Evolutionary conservation across 805 yeast genomes (phyloP).

Genomic region (Starmerella cellae): DNA sequence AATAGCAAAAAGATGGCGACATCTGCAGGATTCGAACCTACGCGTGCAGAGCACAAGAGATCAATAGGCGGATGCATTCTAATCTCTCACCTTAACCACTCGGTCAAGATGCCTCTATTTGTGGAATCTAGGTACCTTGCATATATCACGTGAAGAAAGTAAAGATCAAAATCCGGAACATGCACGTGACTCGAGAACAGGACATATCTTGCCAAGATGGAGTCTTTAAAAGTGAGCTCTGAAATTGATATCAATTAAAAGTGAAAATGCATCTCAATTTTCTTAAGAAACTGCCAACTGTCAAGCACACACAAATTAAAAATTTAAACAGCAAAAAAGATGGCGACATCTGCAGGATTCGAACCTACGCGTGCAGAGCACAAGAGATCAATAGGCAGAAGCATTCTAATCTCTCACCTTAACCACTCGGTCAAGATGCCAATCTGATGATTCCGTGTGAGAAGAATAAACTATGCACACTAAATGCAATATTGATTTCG

Average conservation of each 20-base stretch:
- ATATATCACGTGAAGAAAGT: too few species aligned
- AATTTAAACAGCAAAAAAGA: slow-evolving; percentile 5
- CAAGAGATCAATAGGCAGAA: slow-evolving; percentile 22
- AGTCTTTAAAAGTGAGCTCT: too few species aligned
- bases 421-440: slow-evolving; percentile 24
- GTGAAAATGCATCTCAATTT: too few species aligned
- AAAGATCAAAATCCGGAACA: too few species aligned
- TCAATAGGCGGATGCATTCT: slow-evolving; percentile 20
- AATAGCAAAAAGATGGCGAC: slow-evolving; percentile 19
- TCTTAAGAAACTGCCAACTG: too few species aligned
- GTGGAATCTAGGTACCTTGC: too few species aligned
- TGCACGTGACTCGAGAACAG: too few species aligned
- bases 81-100: slow-evolving; percentile 22
- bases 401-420: slow-evolving; percentile 20
- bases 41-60: slow-evolving; percentile 27
- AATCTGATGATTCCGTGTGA: too few species aligned
- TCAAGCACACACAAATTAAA: background rate
- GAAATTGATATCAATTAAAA: too few species aligned
- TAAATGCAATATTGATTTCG: too few species aligned
- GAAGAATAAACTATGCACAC: too few species aligned
- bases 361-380: slow-evolving; percentile 29
- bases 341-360: slow-evolving; percentile 28
- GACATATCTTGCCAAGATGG: too few species aligned
- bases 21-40: slow-evolving; percentile 29
- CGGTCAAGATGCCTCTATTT: slow-evolving; percentile 20